These are phyloP conservation scores for Colletotrichum musae DNA, from an alignment of 2,329 filamentous ascomycete species.

Conservation along the genomic window DNA sequence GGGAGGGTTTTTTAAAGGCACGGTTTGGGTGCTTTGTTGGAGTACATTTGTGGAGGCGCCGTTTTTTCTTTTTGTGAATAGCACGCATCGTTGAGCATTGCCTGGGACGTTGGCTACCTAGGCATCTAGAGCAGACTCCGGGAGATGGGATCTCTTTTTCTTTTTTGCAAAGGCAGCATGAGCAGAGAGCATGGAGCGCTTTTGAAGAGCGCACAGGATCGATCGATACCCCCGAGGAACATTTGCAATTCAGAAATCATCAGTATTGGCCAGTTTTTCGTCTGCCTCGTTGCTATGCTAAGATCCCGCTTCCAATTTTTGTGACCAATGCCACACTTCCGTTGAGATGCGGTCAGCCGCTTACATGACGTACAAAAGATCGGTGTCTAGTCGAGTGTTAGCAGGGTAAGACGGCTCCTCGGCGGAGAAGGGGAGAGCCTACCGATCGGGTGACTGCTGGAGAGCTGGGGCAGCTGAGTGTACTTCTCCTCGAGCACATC, in stretches of 20 bases:
- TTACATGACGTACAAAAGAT: conserved; percentile 39
- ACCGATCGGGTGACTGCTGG: conserved; percentile 96
- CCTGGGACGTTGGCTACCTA: no score
- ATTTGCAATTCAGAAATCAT: conserved; percentile 6
- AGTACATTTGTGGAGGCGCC: no score
- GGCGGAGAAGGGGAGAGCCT: conserved; percentile 53
- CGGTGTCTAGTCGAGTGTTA: conserved; percentile 24
- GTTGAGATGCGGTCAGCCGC: not conserved
- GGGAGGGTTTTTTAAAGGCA: not conserved
- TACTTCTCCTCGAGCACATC: conserved; percentile 91
- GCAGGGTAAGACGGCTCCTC: not conserved
- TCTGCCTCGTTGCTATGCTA: conserved; percentile 17
- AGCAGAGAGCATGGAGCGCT: not conserved
- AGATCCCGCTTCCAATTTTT: conserved; percentile 9
- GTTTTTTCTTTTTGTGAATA: no score
- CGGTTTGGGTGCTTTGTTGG: not conserved
- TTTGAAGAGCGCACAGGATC: conserved; percentile 5
- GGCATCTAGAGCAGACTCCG: no score
- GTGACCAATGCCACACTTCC: not conserved
- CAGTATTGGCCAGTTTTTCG: not conserved
- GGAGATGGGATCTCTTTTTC: no score
- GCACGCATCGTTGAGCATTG: no score
- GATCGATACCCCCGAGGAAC: conserved; percentile 12
- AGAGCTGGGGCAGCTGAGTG: conserved; percentile 94
- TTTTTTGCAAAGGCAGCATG: not conserved